phyloP scores from a whole-genome alignment of 768 basidiomycete species.

The Ramaria sp. region DNA sequence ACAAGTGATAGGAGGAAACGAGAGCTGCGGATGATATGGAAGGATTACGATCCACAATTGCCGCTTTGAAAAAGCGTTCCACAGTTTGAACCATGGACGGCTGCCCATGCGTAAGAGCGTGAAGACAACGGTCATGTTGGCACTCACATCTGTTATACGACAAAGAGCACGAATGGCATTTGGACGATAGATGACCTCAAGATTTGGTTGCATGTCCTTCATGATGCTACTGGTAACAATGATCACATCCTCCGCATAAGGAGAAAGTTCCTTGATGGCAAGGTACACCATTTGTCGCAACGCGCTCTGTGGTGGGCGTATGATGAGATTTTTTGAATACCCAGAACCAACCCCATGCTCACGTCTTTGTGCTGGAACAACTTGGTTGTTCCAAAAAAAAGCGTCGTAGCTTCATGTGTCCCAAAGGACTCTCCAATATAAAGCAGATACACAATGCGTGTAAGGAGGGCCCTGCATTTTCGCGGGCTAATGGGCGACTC shows the following conservation, averaged over 20 bases:
- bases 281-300: conserved; percentile 97
- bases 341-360: conserved; percentile 25
- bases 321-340: neutral
- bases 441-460: conserved; percentile 90
- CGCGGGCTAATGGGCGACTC: conserved; percentile 97
- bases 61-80: conserved; percentile 98
- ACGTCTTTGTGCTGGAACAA: conserved; percentile 99
- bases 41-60: conserved; percentile 93
- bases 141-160: conserved; percentile 91
- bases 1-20: conserved; percentile 95
- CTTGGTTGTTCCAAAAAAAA: conserved; percentile 99
- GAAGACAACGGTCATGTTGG: neutral
- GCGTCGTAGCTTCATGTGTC: conserved; percentile 90
- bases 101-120: conserved; percentile 29
- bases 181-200: conserved; percentile 96
- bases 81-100: conserved; percentile 99
- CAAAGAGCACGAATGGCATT: conserved; percentile 96
- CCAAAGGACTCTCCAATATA: conserved; percentile 94
- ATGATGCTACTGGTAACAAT: conserved; percentile 99
- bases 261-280: conserved; percentile 94
- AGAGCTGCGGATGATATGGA: conserved; percentile 94
- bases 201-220: conserved; percentile 99
- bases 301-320: conserved; percentile 50
- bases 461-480: conserved; percentile 93
- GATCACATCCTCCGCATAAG: conserved; percentile 95